Evolutionary conservation across 1,284 basidiomycete genomes (phyloP), one percentile per base, ranked within the genome.

Genomic region (Porodaedalea pini): DNA sequence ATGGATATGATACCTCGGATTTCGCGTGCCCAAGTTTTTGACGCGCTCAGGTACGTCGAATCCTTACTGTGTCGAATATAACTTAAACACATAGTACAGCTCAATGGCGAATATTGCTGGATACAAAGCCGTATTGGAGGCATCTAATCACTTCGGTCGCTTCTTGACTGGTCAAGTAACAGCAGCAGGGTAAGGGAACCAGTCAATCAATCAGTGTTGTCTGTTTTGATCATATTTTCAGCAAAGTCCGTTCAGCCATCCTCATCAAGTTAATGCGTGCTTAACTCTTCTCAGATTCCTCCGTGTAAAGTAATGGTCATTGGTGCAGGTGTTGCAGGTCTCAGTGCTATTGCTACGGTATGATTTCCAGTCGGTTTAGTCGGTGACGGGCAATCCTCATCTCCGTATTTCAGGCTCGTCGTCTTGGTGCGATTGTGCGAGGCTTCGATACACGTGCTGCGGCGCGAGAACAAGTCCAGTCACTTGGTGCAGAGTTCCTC

Each of bases 1-100:
- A 93, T 93, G 90, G 90, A 93, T 69, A 84, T 88, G 80, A 90
- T 93, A 73, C 90, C 90, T 63, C 82, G 90, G 59, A 92, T 93
- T 64, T 92, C 89, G 57, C 81, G 90, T 55, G 91, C 90, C 39
- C 90, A 93, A 69, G 86, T 88, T 23, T 92, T 91, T 64, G 90
- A 93, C 70, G 90, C 87, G 39, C 72, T 93, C 62, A 91, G 88
- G 88, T 87, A 56, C 31, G 4, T 8, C 19, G 3, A 7, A 3
- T 34, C 27, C 10, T n/a, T 50, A 52, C 36, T 47, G 41, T 34
- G 13, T 17, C 2, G 51, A 40, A 32, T 27, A 15, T 39, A 36
- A 41, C 15, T 25, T 43, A 56, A 6, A 44, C 45, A 4, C 13
- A 17, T 47, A 21, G 1, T 55, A 13, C 58, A 92, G 89, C 66